Conservation (phyloP, 164 flowering plant genomes). For the Brasenia schreberi region DNA sequence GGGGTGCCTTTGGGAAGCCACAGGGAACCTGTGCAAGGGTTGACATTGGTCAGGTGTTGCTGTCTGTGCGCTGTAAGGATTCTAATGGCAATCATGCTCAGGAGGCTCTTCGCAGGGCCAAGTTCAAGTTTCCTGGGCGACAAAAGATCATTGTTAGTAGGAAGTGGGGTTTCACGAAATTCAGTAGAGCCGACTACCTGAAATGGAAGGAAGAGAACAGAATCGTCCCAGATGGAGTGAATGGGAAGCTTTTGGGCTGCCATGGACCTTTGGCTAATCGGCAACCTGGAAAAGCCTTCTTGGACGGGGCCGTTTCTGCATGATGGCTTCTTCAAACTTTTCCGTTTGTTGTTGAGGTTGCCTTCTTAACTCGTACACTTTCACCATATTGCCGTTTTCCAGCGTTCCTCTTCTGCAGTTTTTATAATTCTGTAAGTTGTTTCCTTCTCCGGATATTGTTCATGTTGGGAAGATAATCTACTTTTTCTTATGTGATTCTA, state of each 20-base stretch:
- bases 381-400: too few species aligned
- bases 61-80: constrained; percentile 28
- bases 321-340: too few species aligned
- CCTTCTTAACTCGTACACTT: too few species aligned
- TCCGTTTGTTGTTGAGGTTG: too few species aligned
- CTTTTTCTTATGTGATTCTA: too few species aligned
- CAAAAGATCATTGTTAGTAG: constrained; percentile 29
- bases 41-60: constrained; percentile 21
- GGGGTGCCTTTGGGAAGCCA: constrained; percentile 31
- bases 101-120: constrained; percentile 21
- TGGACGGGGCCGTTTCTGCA: constrained; percentile 1
- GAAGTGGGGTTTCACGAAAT: constrained; percentile 27
- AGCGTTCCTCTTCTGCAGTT: too few species aligned
- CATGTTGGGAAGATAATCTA: too few species aligned
- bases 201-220: constrained; percentile 30
- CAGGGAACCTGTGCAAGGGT: constrained; percentile 24
- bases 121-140: constrained; percentile 28
- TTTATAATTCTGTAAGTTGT: too few species aligned
- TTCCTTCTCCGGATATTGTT: too few species aligned
- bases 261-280: constrained; percentile 11
- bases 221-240: constrained; percentile 30
- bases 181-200: constrained; percentile 26
- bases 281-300: constrained; percentile 16
- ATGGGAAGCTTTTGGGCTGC: constrained; percentile 25
- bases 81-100: constrained; percentile 16